Conservation (phyloP, 2,329 filamentous ascomycete genomes). For the Ampelomyces quisqualis region DNA sequence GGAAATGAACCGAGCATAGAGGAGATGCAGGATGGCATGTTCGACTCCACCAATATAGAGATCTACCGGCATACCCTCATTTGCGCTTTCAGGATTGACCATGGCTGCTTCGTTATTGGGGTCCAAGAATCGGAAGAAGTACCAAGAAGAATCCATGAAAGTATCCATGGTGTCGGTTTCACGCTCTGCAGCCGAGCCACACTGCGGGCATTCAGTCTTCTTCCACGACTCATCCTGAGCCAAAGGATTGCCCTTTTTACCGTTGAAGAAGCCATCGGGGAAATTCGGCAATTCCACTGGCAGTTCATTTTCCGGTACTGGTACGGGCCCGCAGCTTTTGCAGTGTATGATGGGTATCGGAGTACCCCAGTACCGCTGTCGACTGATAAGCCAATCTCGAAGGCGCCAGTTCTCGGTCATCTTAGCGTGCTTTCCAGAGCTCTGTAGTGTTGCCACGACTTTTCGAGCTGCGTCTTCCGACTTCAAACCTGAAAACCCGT, state of each 20-base stretch:
- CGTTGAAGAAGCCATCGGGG: constrained; percentile 65
- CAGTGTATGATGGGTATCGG: constrained; percentile 91
- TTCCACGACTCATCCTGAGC: constrained; percentile 72
- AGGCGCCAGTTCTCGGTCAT: constrained; percentile 74
- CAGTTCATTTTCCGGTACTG: constrained; percentile 73
- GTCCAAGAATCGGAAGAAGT: constrained; percentile 79
- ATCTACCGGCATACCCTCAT: constrained; percentile 69
- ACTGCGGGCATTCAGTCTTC: constrained; percentile 73
- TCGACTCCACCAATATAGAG: constrained; percentile 89
- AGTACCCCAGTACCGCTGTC: constrained; percentile 90
- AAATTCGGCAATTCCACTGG: constrained; percentile 74
- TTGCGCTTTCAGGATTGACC: constrained; percentile 62
- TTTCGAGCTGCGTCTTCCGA: constrained; percentile 63
- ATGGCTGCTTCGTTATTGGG: constrained; percentile 62
- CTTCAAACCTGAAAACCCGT: constrained; percentile 62
- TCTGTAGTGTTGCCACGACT: constrained; percentile 56
- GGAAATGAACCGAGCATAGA: constrained; percentile 88
- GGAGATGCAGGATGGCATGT: constrained; percentile 84
- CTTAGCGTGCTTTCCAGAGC: constrained; percentile 58
- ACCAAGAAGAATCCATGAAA: constrained; percentile 95
- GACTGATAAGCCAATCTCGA: constrained; percentile 85
- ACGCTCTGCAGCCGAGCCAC: constrained; percentile 67
- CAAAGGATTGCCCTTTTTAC: constrained; percentile 74
- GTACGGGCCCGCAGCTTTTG: constrained; percentile 70
- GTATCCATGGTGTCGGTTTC: constrained; percentile 97